Evolutionary conservation across 306 rosid genomes (phyloP).

Genomic region (Trifolium repens): DNA sequence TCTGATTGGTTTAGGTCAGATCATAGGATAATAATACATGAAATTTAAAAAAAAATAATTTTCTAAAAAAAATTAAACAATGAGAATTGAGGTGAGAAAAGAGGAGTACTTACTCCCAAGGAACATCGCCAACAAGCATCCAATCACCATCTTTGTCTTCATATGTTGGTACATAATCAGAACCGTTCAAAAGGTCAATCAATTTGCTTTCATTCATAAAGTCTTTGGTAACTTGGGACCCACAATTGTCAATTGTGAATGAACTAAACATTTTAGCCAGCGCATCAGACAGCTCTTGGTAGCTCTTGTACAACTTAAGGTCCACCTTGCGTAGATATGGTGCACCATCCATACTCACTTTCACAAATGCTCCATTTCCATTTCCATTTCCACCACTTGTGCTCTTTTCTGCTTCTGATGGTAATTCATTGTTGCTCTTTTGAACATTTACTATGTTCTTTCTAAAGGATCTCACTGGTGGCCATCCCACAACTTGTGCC

Average conservation of each 20-base stretch:
- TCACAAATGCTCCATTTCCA: conserved; percentile 60
- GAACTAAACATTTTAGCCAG: conserved; percentile 83
- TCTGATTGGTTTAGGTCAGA: neutral
- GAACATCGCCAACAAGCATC: conserved; percentile 97
- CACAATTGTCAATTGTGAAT: conserved; percentile 71
- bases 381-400: neutral
- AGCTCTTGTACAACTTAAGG: conserved; percentile 73
- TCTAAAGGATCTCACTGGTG: conserved; percentile 82
- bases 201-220: conserved; percentile 82
- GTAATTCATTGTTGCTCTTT: conserved; percentile 37
- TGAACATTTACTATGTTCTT: conserved; percentile 65
- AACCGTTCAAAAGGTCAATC: conserved; percentile 71
- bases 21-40: no score
- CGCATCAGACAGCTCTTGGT: conserved; percentile 74
- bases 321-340: conserved; percentile 90
- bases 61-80: neutral
- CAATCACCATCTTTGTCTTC: conserved; percentile 92
- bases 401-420: conserved; percentile 10
- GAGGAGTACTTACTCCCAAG: conserved; percentile 72
- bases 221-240: conserved; percentile 74
- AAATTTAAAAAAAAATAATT: no score
- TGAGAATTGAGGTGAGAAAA: neutral
- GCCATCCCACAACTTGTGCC: conserved; percentile 96
- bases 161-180: conserved; percentile 77
- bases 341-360: conserved; percentile 95